Evolutionary conservation across 345 rosid species (phyloP).

Genomic region (Gossypium ekmanianum): DNA sequence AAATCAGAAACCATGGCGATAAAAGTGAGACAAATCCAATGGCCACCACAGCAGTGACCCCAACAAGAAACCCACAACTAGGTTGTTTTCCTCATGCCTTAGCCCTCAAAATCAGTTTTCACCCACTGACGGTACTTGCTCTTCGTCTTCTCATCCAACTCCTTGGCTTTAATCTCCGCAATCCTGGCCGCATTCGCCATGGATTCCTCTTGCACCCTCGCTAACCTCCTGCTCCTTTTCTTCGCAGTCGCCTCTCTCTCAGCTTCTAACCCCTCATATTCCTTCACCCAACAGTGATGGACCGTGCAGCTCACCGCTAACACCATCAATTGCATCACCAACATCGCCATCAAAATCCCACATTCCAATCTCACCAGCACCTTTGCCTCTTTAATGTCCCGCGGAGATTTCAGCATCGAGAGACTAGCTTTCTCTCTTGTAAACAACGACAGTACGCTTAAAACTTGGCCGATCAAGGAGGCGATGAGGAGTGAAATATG

Average conservation of each 20-base stretch:
- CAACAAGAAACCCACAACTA: not conserved
- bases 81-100: not conserved
- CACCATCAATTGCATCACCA: conserved; percentile 39
- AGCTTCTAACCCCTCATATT: conserved; percentile 43
- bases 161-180: conserved; percentile 36
- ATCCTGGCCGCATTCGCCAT: conserved; percentile 39
- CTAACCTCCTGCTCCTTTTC: conserved; percentile 44
- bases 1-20: no score
- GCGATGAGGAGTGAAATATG: conserved; percentile 48
- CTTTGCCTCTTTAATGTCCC: conserved; percentile 57
- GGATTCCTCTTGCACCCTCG: conserved; percentile 50
- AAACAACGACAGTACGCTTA: conserved; percentile 37
- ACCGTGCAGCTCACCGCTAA: conserved; percentile 45
- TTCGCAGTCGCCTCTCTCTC: conserved; percentile 40
- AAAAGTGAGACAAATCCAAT: not conserved
- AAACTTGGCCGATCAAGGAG: conserved; percentile 40
- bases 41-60: conserved; percentile 41
- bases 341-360: conserved; percentile 55
- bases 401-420: conserved; percentile 36
- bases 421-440: conserved; percentile 46
- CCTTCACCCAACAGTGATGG: conserved; percentile 50
- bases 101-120: conserved; percentile 56
- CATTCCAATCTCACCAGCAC: conserved; percentile 60
- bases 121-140: conserved; percentile 48
- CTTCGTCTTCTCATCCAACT: conserved; percentile 44